A percentile compares a stretch with the other conserved stretches of the same genome.
These are phyloP conservation scores for Jatropha multifida DNA, from an alignment of 441 rosid genomes.

Conservation along the genomic window DNA sequence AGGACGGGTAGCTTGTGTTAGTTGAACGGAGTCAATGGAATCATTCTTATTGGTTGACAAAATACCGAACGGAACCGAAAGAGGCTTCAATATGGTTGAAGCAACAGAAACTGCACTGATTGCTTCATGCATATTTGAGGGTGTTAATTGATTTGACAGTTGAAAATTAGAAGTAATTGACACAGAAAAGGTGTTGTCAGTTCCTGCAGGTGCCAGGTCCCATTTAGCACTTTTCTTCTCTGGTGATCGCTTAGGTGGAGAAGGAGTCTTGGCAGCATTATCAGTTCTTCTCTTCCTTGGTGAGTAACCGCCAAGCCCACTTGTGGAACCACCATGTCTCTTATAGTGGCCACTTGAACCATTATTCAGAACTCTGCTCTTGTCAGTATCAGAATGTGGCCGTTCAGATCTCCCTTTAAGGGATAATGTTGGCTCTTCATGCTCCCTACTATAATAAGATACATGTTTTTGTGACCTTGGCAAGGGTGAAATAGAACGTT, in stretches of 20 bases:
- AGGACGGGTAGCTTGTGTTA: slow-evolving; percentile 81
- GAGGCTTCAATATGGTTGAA: slow-evolving; percentile 41
- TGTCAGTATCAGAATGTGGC: slow-evolving; percentile 45
- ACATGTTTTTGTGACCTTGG: slow-evolving; percentile 46
- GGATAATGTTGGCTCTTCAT: slow-evolving; percentile 39
- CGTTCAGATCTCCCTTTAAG: slow-evolving; percentile 51
- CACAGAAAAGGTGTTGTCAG: slow-evolving; percentile 29
- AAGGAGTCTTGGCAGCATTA: slow-evolving; percentile 61
- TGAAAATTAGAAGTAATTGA: slow-evolving; percentile 45
- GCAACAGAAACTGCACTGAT: slow-evolving; percentile 40
- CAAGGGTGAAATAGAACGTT: slow-evolving; percentile 54
- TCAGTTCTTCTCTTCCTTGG: slow-evolving; percentile 84
- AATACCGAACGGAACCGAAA: slow-evolving; percentile 34
- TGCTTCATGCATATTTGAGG: slow-evolving; percentile 41
- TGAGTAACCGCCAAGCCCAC: slow-evolving; percentile 93
- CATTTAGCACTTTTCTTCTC: slow-evolving; percentile 77
- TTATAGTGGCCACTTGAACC: slow-evolving; percentile 52
- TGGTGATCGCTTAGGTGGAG: slow-evolving; percentile 67
- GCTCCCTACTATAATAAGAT: slow-evolving; percentile 44
- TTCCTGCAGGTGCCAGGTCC: slow-evolving; percentile 65
- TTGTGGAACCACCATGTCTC: slow-evolving; percentile 49
- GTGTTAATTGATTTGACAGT: slow-evolving; percentile 38
- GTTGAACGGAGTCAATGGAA: slow-evolving; percentile 68
- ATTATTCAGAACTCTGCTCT: slow-evolving; percentile 40
- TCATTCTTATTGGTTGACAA: slow-evolving; percentile 36